Percentiles rank a stretch among this genome's conserved stretches.
Conservation (phyloP, 2,329 filamentous ascomycete genomes). For the Teratosphaeria nubilosa region DNA sequence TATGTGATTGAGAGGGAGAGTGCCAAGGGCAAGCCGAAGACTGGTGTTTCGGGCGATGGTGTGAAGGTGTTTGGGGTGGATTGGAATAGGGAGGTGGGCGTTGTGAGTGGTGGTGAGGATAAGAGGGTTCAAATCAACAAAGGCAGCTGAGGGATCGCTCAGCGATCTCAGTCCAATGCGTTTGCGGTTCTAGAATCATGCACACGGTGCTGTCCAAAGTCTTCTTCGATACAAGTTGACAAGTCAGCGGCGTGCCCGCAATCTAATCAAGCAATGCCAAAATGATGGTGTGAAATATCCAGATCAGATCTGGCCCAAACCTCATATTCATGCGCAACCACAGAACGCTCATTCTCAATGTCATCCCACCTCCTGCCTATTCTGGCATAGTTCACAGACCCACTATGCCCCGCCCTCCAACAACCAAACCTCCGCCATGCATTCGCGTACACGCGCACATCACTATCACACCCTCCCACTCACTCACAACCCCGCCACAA, state of each 20-base stretch:
- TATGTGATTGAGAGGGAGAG: conserved; percentile 72
- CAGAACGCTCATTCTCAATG: neutral
- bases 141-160: neutral
- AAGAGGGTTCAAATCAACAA: conserved; percentile 84
- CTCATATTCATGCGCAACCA: neutral
- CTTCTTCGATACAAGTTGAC: too few species aligned
- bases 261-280: too few species aligned
- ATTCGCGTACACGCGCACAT: too few species aligned
- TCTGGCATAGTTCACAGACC: neutral
- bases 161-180: neutral
- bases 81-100: conserved; percentile 79
- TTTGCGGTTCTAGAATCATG: too few species aligned
- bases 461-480: too few species aligned
- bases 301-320: too few species aligned
- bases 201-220: too few species aligned
- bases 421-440: neutral
- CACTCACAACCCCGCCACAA: too few species aligned
- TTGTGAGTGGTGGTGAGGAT: conserved; percentile 87
- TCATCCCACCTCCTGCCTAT: neutral
- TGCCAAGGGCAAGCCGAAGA: conserved; percentile 45
- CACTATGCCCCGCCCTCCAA: neutral
- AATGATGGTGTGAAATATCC: too few species aligned
- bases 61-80: conserved; percentile 81
- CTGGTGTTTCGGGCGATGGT: conserved; percentile 60
- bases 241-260: too few species aligned